These are phyloP conservation scores for Houttuynia cordata DNA, from an alignment of 164 flowering plant genomes.

Conservation along the genomic window DNA sequence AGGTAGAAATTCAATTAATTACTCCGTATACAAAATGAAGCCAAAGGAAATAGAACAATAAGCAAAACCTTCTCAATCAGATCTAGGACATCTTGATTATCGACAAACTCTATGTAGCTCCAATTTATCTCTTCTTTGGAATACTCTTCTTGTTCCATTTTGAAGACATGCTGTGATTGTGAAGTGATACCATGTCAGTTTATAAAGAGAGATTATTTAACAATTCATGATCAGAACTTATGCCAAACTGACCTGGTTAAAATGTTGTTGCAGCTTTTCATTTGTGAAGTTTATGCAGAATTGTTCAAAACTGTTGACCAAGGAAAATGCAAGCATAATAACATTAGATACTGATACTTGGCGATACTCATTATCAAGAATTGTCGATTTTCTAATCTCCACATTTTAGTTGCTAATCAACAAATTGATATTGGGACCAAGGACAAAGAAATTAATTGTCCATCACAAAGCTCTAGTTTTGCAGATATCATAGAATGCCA, in stretches of 20 bases:
- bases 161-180: constrained; percentile 77
- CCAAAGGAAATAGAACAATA: background rate
- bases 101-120: constrained; percentile 98
- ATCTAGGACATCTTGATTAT: constrained; percentile 94
- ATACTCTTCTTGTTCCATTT: constrained; percentile 99
- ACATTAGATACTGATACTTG: constrained; percentile 1
- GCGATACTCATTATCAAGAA: background rate
- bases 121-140: constrained; percentile 85
- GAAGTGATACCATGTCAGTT: background rate
- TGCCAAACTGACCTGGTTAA: constrained; percentile 61
- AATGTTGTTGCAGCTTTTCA: constrained; percentile 97
- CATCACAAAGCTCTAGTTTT: too few relatives aligned
- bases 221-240: background rate
- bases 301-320: constrained; percentile 80
- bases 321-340: constrained; percentile 6
- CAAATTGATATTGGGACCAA: background rate
- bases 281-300: constrained; percentile 94
- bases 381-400: background rate
- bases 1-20: too few relatives aligned
- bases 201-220: background rate
- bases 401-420: too few relatives aligned
- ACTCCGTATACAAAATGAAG: background rate
- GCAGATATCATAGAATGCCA: too few relatives aligned
- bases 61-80: constrained; percentile 76
- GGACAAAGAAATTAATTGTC: too few relatives aligned